These are phyloP conservation scores for Citrus glauca DNA, from an alignment of 345 rosid genomes.

Conservation along the genomic window DNA sequence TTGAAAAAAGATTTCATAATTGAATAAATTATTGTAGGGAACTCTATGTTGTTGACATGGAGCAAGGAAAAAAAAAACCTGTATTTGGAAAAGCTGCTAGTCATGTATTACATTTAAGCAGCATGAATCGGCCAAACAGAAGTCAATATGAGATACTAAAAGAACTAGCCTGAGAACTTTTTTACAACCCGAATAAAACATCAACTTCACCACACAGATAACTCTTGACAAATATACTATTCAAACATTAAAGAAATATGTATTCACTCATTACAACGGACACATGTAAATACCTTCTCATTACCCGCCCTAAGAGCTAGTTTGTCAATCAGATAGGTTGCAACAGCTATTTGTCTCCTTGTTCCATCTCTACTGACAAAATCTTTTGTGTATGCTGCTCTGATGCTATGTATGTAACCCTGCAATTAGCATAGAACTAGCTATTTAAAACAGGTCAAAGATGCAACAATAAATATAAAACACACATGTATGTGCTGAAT, in stretches of 20 bases:
- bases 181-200: not conserved
- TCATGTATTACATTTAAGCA: not conserved
- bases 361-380: slow-evolving; percentile 65
- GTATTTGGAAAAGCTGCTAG: not conserved
- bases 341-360: slow-evolving; percentile 88
- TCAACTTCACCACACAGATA: not conserved
- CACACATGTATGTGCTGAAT: not conserved
- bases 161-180: not conserved
- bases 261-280: not conserved
- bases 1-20: not conserved
- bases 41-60: not conserved
- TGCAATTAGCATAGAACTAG: slow-evolving; percentile 31
- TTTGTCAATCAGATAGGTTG: slow-evolving; percentile 96
- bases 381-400: slow-evolving; percentile 84
- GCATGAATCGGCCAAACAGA: not conserved
- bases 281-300: slow-evolving; percentile 69
- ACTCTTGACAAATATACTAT: not conserved
- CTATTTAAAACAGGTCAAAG: not conserved
- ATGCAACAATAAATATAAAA: not conserved
- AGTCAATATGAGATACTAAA: not conserved
- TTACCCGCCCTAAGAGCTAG: slow-evolving; percentile 99
- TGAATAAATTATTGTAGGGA: not conserved
- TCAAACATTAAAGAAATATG: not conserved
- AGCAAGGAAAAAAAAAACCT: not conserved
- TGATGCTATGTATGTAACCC: slow-evolving; percentile 72